phyloP scores from a whole-genome alignment of 139 green algal genomes.

The Pleodorina starrii region DNA sequence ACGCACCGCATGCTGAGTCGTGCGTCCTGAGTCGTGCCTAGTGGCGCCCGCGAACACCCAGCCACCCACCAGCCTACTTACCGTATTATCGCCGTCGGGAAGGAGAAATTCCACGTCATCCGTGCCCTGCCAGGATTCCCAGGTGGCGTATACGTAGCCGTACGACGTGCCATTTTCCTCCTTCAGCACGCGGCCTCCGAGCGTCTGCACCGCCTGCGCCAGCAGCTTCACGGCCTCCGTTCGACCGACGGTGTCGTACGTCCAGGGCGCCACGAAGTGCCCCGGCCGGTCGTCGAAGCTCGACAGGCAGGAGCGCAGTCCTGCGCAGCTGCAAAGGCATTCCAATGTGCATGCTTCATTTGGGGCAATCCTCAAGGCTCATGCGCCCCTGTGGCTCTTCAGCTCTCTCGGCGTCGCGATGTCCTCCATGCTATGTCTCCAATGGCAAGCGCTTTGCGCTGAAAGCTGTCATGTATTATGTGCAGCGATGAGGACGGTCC shows the following conservation, averaged over 20 bases:
- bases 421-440: too few species aligned
- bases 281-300: slow-evolving; percentile 40
- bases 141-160: slow-evolving; percentile 40
- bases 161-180: neutral
- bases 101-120: slow-evolving; percentile 45
- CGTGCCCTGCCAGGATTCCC: neutral
- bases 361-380: too few species aligned
- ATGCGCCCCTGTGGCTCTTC: too few species aligned
- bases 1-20: too few species aligned
- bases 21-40: neutral
- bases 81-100: slow-evolving; percentile 15
- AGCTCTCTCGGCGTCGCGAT: too few species aligned
- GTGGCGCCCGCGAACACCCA: too few species aligned
- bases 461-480: too few species aligned
- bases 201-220: neutral
- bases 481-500: too few species aligned
- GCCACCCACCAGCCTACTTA: slow-evolving; percentile 16
- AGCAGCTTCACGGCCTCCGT: neutral
- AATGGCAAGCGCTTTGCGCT: too few species aligned
- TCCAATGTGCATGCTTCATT: too few species aligned
- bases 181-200: neutral
- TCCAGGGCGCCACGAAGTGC: slow-evolving; percentile 43
- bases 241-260: neutral
- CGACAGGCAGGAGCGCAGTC: slow-evolving; percentile 1
- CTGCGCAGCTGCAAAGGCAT: slow-evolving; percentile 16